These are phyloP conservation scores for Volvariella surrecta DNA, from an alignment of 1,284 basidiomycete species.

Conservation along the genomic window DNA sequence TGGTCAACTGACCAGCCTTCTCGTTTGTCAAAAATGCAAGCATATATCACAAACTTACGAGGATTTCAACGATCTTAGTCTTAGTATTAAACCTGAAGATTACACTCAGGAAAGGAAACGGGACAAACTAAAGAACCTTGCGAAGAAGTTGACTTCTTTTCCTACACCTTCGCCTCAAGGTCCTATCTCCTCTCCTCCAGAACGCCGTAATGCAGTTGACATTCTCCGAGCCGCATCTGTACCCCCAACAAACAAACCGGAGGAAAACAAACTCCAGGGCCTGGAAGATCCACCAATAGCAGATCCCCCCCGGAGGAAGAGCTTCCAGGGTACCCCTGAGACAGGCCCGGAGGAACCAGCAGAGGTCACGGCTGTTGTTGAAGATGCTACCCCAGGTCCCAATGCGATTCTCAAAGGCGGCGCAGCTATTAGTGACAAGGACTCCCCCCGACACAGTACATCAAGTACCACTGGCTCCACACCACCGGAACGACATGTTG, in stretches of 20 bases:
- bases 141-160: slow-evolving; percentile 47
- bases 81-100: slow-evolving; percentile 79
- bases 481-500: slow-evolving; percentile 9
- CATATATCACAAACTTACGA: slow-evolving; percentile 87
- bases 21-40: slow-evolving; percentile 92
- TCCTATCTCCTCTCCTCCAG: slow-evolving; percentile 3
- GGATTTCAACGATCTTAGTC: slow-evolving; percentile 88
- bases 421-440: neutral
- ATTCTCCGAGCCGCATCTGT: too few species aligned
- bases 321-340: neutral
- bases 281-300: too few species aligned
- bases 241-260: too few species aligned
- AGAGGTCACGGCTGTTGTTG: slow-evolving; percentile 2
- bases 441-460: neutral
- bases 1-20: slow-evolving; percentile 79
- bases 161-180: slow-evolving; percentile 12
- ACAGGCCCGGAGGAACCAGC: neutral
- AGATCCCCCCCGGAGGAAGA: too few species aligned
- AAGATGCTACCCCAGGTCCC: slow-evolving; percentile 1
- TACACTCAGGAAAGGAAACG: slow-evolving; percentile 57
- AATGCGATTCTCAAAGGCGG: neutral
- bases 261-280: too few species aligned
- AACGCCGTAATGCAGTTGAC: too few species aligned
- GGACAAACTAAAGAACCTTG: slow-evolving; percentile 63
- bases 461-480: neutral